These are phyloP conservation scores for Blastocladiella britannica DNA, from an alignment of 192 early-diverging fungal genomes.

Conservation along the genomic window DNA sequence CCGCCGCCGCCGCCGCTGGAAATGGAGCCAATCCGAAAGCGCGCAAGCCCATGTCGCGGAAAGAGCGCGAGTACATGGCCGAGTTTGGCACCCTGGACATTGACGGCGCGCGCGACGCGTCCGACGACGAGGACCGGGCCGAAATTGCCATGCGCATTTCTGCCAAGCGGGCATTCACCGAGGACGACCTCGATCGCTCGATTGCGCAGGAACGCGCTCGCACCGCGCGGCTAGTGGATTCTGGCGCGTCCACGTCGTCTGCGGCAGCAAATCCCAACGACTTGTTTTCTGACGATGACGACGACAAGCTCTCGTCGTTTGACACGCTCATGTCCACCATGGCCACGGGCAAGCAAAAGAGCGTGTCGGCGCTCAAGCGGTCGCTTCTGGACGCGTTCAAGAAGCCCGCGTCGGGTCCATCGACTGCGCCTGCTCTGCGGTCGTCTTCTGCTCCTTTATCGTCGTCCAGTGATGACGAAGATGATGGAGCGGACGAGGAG, in stretches of 20 bases:
- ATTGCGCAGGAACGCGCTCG: no score
- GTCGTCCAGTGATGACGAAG: constrained; percentile 2
- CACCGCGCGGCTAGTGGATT: no score
- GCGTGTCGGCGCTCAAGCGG: no score
- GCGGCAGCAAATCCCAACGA: background rate
- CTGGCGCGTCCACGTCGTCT: no score
- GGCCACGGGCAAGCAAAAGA: background rate
- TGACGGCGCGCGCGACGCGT: no score
- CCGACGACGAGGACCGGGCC: background rate
- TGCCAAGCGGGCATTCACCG: background rate
- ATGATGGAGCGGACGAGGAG: constrained; percentile 4
- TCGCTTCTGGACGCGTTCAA: background rate
- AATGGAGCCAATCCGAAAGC: no score
- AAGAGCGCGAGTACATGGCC: background rate
- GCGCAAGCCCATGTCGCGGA: background rate
- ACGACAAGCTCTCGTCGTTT: background rate
- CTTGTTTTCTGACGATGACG: background rate
- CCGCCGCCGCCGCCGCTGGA: background rate
- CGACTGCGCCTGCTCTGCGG: no score
- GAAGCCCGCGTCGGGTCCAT: no score
- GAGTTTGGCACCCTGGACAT: background rate
- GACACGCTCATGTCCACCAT: background rate
- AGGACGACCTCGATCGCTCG: background rate
- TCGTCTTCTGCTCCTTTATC: no score
- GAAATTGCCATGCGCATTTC: background rate